A percentile compares a stretch with the other conserved stretches of the same genome.
Evolutionary conservation across 441 rosid genomes (phyloP).

Genomic region (Pelargonium citronellum): DNA sequence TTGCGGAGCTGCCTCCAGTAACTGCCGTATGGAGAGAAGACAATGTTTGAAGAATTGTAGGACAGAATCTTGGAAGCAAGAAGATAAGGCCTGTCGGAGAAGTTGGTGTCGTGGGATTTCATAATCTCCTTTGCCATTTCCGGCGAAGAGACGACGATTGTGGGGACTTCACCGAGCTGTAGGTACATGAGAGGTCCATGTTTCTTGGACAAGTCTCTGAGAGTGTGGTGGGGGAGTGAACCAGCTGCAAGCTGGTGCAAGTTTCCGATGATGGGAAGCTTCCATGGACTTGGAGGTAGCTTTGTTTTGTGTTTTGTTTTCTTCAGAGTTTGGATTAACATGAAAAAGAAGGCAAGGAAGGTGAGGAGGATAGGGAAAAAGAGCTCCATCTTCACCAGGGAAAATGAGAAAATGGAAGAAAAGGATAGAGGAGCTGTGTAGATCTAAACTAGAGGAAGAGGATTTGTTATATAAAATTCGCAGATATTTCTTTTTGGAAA

Average conservation of each 20-base stretch:
- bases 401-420: no score
- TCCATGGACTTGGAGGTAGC: no score
- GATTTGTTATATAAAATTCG: no score
- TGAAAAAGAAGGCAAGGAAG: no score
- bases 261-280: no score
- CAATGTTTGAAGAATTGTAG: constrained; percentile 16
- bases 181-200: constrained; percentile 40
- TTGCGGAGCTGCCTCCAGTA: constrained; percentile 27
- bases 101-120: constrained; percentile 22
- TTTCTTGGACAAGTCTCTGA: constrained; percentile 33
- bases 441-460: no score
- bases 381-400: no score
- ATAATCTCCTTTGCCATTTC: constrained; percentile 27
- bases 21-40: constrained; percentile 17
- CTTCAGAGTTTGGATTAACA: no score
- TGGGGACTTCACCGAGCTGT: constrained; percentile 29
- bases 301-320: no score
- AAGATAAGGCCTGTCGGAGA: constrained; percentile 17
- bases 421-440: no score
- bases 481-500: no score
- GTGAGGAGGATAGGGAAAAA: no score
- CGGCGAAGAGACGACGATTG: constrained; percentile 30
- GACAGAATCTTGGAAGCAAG: not conserved
- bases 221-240: constrained; percentile 33
- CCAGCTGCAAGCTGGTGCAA: constrained; percentile 27